These are phyloP conservation scores for Cytospora chrysosperma DNA, from an alignment of 2,329 filamentous ascomycete species.

Conservation along the genomic window DNA sequence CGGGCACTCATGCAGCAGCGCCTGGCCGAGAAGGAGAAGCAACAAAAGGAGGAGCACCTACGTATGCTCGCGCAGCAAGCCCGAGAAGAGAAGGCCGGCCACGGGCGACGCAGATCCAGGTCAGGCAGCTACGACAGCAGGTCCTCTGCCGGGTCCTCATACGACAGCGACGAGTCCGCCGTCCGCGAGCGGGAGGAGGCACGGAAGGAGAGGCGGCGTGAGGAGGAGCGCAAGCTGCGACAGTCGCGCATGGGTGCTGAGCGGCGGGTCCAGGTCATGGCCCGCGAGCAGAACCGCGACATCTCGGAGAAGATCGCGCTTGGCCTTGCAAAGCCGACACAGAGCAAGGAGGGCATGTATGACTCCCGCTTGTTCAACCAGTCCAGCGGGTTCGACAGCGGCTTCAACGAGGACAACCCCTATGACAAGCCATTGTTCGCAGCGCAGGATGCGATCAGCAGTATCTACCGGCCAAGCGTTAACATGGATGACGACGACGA, in stretches of 20 bases:
- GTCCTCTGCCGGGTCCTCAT: conserved; percentile 44
- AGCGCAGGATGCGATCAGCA: conserved; percentile 90
- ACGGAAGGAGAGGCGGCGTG: conserved; percentile 73
- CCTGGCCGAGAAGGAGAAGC: conserved; percentile 93
- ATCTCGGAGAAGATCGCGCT: conserved; percentile 96
- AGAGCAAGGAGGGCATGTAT: conserved; percentile 92
- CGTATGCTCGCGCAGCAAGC: conserved; percentile 88
- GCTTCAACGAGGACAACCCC: conserved; percentile 95
- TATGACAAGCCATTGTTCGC: conserved; percentile 98
- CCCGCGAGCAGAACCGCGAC: conserved; percentile 91
- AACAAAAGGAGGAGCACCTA: conserved; percentile 88
- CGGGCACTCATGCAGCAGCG: conserved; percentile 93
- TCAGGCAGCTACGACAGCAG: conserved; percentile 52
- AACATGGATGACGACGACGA: conserved; percentile 75
- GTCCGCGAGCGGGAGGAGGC: conserved; percentile 74
- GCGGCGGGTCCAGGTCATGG: conserved; percentile 86
- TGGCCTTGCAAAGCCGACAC: conserved; percentile 90
- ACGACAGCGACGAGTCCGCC: conserved; percentile 63
- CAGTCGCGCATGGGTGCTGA: conserved; percentile 96
- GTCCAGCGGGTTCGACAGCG: conserved; percentile 82
- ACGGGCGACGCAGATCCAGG: conserved; percentile 43
- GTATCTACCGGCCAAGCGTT: conserved; percentile 82
- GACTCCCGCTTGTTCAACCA: conserved; percentile 95
- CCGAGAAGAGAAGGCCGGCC: conserved; percentile 70
- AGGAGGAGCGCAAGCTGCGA: conserved; percentile 84